Evolutionary conservation across 129 eudicot genomes (phyloP).

Genomic region (Chrysanthemum seticuspe): DNA sequence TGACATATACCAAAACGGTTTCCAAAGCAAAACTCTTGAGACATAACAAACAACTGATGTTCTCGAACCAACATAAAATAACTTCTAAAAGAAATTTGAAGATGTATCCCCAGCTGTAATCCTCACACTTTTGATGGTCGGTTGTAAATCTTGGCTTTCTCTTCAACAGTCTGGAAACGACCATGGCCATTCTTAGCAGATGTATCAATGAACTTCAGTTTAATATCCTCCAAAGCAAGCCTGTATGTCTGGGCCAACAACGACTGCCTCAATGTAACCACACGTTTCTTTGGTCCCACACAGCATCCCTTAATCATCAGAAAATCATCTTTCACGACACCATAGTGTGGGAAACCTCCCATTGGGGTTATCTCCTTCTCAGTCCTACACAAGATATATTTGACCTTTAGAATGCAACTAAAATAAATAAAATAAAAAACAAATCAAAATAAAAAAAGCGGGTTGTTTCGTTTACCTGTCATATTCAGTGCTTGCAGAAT

Average conservation of each 20-base stretch:
- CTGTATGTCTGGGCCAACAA: slow-evolving; percentile 56
- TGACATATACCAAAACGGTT: no score
- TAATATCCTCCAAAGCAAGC: slow-evolving; percentile 66
- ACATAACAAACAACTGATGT: no score
- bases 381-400: slow-evolving; percentile 37
- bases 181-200: slow-evolving; percentile 64
- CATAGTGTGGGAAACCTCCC: slow-evolving; percentile 72
- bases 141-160: slow-evolving; percentile 48
- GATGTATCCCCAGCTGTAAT: background rate
- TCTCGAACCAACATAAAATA: background rate
- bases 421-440: background rate
- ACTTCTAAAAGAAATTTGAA: background rate
- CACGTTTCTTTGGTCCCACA: slow-evolving; percentile 70
- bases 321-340: slow-evolving; percentile 62
- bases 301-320: slow-evolving; percentile 68
- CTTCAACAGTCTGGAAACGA: slow-evolving; percentile 61
- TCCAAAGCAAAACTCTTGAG: no score
- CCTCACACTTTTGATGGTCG: slow-evolving; percentile 42
- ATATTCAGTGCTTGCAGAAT: slow-evolving; percentile 51
- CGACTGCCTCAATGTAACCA: slow-evolving; percentile 61
- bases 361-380: slow-evolving; percentile 67
- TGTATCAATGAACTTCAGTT: slow-evolving; percentile 62
- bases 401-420: background rate
- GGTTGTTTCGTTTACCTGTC: slow-evolving; percentile 39
- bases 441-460: no score